These are phyloP conservation scores for Dendrobium nobile DNA, from an alignment of 106 monocot species.

Conservation along the genomic window DNA sequence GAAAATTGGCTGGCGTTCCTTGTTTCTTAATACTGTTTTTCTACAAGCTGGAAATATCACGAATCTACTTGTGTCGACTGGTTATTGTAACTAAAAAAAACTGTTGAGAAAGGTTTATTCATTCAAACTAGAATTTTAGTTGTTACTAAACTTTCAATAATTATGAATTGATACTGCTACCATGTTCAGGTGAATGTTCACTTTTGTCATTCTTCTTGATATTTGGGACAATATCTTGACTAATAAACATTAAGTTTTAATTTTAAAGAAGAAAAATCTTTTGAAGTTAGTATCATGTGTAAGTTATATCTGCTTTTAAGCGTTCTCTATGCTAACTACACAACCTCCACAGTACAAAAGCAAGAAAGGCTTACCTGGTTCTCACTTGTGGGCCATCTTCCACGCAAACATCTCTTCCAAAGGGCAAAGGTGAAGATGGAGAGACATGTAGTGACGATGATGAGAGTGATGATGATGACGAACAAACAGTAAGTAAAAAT, in stretches of 20 bases:
- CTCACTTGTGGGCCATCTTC: conserved; percentile 89
- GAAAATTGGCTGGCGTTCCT: not conserved
- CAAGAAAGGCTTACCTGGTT: conserved; percentile 90
- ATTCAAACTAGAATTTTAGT: not conserved
- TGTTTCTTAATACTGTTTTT: not conserved
- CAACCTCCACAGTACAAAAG: conserved; percentile 54
- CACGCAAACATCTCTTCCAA: conserved; percentile 59
- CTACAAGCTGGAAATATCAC: not conserved
- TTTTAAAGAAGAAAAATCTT: too few relatives aligned
- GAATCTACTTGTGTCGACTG: not conserved
- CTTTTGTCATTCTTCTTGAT: not conserved
- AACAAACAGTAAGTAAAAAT: conserved; percentile 55
- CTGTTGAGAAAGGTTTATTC: not conserved
- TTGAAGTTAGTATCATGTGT: not conserved
- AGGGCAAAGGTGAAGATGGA: conserved; percentile 88
- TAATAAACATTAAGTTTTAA: not conserved
- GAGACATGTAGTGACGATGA: conserved; percentile 64
- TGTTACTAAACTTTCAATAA: not conserved
- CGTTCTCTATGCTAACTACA: not conserved
- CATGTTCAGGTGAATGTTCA: not conserved
- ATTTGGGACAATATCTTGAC: not conserved
- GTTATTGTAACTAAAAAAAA: not conserved
- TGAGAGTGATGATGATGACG: conserved; percentile 34
- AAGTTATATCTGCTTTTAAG: not conserved
- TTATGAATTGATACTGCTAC: not conserved